Conservation (phyloP, 2,329 filamentous ascomycete genomes). For the Talaromyces albobiverticillius region DNA sequence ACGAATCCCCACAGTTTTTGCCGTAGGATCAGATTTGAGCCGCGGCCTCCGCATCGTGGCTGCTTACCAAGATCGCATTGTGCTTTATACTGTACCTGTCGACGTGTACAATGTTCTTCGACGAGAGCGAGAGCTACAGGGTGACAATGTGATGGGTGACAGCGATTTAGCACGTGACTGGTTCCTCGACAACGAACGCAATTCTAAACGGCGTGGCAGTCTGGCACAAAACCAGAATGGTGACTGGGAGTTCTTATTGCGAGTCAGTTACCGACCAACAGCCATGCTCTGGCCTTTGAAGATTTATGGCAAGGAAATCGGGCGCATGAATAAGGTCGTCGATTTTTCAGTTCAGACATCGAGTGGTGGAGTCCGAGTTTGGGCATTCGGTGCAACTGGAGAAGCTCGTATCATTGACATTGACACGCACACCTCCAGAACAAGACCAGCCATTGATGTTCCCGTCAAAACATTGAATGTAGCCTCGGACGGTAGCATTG, state of each 20-base stretch:
- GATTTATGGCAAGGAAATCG: conserved; percentile 51
- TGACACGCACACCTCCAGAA: conserved; percentile 27
- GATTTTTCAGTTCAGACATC: conserved; percentile 50
- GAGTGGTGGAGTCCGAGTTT: conserved; percentile 46
- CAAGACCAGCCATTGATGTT: conserved; percentile 16
- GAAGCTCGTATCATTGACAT: conserved; percentile 49
- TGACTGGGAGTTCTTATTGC: conserved; percentile 41
- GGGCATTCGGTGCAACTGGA: conserved; percentile 49
- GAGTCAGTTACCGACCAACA: conserved; percentile 32
- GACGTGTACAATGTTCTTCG: conserved; percentile 50
- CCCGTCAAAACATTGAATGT: conserved; percentile 25
- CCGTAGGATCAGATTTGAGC: conserved; percentile 54
- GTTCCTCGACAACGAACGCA: conserved; percentile 28
- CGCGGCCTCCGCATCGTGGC: conserved; percentile 60
- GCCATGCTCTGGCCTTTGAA: conserved; percentile 48
- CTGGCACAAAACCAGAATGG: conserved; percentile 33
- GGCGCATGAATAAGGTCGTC: conserved; percentile 44
- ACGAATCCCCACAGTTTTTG: conserved; percentile 52
- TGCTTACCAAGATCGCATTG: conserved; percentile 51
- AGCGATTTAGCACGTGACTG: conserved; percentile 32
- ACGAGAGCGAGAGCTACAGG: conserved; percentile 31
- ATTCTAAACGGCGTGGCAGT: conserved; percentile 27
- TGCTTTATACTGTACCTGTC: conserved; percentile 60
- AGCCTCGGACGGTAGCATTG: conserved; percentile 26
- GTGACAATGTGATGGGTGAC: conserved; percentile 31